phyloP scores from a whole-genome alignment of 2,329 filamentous ascomycete species.

The Colletotrichum plurivorum region DNA sequence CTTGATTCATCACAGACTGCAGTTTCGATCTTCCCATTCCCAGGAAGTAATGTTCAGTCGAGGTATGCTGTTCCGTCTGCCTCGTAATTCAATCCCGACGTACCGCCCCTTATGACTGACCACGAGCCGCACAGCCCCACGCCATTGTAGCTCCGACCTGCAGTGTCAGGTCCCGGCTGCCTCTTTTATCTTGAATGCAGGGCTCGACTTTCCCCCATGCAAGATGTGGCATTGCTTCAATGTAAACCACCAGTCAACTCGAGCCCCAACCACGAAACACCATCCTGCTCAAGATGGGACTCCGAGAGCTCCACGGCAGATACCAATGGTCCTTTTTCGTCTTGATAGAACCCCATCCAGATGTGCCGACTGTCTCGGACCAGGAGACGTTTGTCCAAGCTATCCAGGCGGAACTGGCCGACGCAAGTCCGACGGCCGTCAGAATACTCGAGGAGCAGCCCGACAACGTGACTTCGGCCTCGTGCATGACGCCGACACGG shows the following conservation, averaged over 20 bases:
- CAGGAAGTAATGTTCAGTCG: too few relatives aligned
- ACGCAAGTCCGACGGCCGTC: conserved; percentile 2
- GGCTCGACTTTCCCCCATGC: conserved; percentile 7
- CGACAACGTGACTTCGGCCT: neutral
- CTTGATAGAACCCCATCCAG: neutral
- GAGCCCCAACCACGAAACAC: neutral
- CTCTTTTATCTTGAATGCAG: neutral
- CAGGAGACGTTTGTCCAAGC: neutral
- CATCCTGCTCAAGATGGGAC: neutral
- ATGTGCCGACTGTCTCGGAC: neutral
- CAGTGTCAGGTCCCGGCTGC: too few relatives aligned
- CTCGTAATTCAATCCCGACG: too few relatives aligned
- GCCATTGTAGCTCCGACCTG: too few relatives aligned
- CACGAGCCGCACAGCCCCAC: too few relatives aligned
- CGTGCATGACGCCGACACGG: neutral
- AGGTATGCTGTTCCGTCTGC: too few relatives aligned
- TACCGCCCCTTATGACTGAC: too few relatives aligned
- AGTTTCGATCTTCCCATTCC: too few relatives aligned
- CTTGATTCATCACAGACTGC: too few relatives aligned
- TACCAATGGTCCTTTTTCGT: neutral
- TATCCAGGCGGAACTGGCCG: conserved; percentile 4
- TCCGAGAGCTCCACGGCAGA: neutral
- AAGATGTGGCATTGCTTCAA: conserved; percentile 1
- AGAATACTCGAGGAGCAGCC: conserved; percentile 4
- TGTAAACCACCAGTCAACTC: conserved; percentile 5